Percentiles rank a stretch among this genome's conserved stretches.
Evolutionary conservation across 768 basidiomycete species (phyloP).

Genomic region (Hygrophorus pudorinus): DNA sequence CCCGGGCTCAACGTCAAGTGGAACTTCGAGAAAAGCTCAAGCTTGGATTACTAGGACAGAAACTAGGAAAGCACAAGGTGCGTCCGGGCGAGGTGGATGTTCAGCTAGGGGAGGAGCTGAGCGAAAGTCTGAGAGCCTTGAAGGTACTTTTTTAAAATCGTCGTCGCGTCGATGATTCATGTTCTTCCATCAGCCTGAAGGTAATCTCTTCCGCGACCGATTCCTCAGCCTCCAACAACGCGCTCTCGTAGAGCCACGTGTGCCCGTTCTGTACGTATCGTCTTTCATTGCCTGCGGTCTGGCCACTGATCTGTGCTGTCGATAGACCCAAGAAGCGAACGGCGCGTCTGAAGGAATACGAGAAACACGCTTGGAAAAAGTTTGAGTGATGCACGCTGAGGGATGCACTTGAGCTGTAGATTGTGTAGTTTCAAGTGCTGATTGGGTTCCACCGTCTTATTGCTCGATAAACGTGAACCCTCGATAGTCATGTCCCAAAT

Average conservation of each 20-base stretch:
- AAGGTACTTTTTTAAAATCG: slow-evolving; percentile 56
- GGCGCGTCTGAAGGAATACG: slow-evolving; percentile 51
- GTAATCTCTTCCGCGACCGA: slow-evolving; percentile 85
- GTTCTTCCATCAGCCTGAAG: slow-evolving; percentile 59
- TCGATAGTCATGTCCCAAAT: too few relatives aligned
- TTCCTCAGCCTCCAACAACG: slow-evolving; percentile 83
- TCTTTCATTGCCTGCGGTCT: background rate
- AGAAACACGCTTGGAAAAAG: slow-evolving; percentile 73
- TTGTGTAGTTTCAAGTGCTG: too few relatives aligned
- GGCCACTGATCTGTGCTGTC: slow-evolving; percentile 3
- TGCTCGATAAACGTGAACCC: too few relatives aligned
- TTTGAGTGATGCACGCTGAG: slow-evolving; percentile 37
- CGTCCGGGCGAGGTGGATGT: slow-evolving; percentile 64
- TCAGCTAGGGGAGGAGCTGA: slow-evolving; percentile 84
- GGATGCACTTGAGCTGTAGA: too few relatives aligned
- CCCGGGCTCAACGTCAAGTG: slow-evolving; percentile 30
- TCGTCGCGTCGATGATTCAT: too few relatives aligned
- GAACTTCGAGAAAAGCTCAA: slow-evolving; percentile 40
- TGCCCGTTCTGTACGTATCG: slow-evolving; percentile 57
- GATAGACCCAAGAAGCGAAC: slow-evolving; percentile 43
- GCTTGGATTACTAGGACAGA: slow-evolving; percentile 61
- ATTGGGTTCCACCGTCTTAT: too few relatives aligned
- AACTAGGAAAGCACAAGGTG: slow-evolving; percentile 73
- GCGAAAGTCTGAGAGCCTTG: slow-evolving; percentile 71
- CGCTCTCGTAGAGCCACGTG: slow-evolving; percentile 78